Conservation (phyloP, 805 yeast species). For the Candida koratica region DNA sequence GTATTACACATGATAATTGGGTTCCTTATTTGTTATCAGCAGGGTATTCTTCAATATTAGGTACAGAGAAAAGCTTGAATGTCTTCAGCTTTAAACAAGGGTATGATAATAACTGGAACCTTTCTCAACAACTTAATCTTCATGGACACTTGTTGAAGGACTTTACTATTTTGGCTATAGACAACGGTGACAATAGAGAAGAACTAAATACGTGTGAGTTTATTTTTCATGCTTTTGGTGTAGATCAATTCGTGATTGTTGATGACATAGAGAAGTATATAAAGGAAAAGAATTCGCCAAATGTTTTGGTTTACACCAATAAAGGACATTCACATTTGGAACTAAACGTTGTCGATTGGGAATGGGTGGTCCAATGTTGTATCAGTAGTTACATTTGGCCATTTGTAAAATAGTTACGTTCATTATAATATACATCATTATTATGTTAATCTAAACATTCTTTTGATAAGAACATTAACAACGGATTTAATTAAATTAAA, state of each 20-base stretch:
- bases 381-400: slow-evolving; percentile 39
- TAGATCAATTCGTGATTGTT: slow-evolving; percentile 19
- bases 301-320: slow-evolving; percentile 28
- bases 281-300: slow-evolving; percentile 4
- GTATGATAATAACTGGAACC: slow-evolving; percentile 23
- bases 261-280: slow-evolving; percentile 6
- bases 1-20: slow-evolving; percentile 36
- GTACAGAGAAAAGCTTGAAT: slow-evolving; percentile 46
- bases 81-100: slow-evolving; percentile 41
- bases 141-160: slow-evolving; percentile 34
- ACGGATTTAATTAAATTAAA: slow-evolving; percentile 64
- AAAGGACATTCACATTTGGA: not conserved
- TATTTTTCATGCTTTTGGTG: slow-evolving; percentile 46
- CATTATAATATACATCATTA: slow-evolving; percentile 5
- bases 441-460: slow-evolving; percentile 15
- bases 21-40: slow-evolving; percentile 61
- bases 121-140: slow-evolving; percentile 42
- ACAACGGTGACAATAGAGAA: slow-evolving; percentile 18
- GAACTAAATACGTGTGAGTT: slow-evolving; percentile 37
- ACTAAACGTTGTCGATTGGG: slow-evolving; percentile 46
- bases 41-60: slow-evolving; percentile 55
- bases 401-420: not conserved
- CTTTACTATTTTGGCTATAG: slow-evolving; percentile 34
- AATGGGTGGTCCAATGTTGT: slow-evolving; percentile 64
- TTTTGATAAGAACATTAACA: slow-evolving; percentile 21